Conservation (phyloP, 495 filamentous ascomycete genomes). For the Acidiella bohemica region DNA sequence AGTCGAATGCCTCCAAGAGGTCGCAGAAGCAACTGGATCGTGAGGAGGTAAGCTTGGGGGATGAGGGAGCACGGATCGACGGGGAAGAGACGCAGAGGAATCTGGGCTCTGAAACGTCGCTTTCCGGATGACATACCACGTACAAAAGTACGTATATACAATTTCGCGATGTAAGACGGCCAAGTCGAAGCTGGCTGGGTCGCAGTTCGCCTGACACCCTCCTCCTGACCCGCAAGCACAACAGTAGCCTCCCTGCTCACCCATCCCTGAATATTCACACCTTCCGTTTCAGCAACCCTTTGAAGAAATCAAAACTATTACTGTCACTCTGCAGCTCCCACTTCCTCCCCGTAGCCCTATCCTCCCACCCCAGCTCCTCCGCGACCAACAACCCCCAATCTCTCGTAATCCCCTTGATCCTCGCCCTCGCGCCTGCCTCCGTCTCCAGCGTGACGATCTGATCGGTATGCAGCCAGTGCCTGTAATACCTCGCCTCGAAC, state of each 20-base stretch:
- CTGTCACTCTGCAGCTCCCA: slow-evolving; percentile 88
- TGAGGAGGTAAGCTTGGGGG: too few relatives aligned
- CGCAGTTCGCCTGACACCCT: too few relatives aligned
- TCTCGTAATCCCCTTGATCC: slow-evolving; percentile 77
- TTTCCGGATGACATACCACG: too few relatives aligned
- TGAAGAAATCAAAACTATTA: slow-evolving; percentile 98
- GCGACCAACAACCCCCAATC: slow-evolving; percentile 78
- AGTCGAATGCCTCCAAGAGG: too few relatives aligned
- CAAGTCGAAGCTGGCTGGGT: too few relatives aligned
- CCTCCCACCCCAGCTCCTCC: slow-evolving; percentile 64
- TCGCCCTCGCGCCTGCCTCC: slow-evolving; percentile 60
- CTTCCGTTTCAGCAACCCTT: slow-evolving; percentile 74
- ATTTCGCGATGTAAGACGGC: too few relatives aligned
- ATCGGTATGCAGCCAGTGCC: slow-evolving; percentile 75
- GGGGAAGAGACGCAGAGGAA: too few relatives aligned
- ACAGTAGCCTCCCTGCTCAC: background rate
- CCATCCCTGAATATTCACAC: slow-evolving; percentile 28
- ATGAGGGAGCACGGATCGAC: too few relatives aligned
- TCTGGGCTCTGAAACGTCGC: too few relatives aligned
- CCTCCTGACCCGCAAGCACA: too few relatives aligned
- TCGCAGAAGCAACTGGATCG: too few relatives aligned
- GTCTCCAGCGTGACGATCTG: slow-evolving; percentile 84
- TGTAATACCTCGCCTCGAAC: slow-evolving; percentile 71
- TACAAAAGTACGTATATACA: too few relatives aligned
- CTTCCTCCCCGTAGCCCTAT: slow-evolving; percentile 57